Percentiles rank a stretch among this genome's conserved stretches.
Conservation (phyloP, 2,329 filamentous ascomycete species). For the Trichophyton verrucosum region DNA sequence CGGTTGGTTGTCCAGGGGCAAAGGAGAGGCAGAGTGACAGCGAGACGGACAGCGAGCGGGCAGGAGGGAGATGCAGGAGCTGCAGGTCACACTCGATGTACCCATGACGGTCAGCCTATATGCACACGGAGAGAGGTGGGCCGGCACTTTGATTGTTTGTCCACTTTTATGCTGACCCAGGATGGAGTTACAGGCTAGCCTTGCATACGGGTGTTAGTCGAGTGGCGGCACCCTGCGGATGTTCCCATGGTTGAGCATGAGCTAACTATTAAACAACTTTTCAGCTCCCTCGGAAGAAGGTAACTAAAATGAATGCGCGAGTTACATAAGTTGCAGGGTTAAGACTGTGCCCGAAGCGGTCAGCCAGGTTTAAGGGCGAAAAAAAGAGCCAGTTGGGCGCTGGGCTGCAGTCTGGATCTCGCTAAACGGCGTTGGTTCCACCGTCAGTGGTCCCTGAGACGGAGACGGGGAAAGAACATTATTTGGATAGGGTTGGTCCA, state of each 20-base stretch:
- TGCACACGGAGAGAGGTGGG: neutral
- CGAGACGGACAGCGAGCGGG: neutral
- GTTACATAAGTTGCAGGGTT: neutral
- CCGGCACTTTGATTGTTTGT: neutral
- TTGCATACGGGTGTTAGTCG: neutral
- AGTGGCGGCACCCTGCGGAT: slow-evolving; percentile 2
- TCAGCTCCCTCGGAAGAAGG: neutral
- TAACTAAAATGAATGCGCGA: no score
- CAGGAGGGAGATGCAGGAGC: neutral
- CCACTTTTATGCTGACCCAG: neutral
- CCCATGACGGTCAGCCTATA: neutral
- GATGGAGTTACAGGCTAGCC: neutral
- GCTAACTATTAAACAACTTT: neutral
- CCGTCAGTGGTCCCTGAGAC: neutral
- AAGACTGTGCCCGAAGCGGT: neutral
- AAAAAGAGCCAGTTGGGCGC: neutral
- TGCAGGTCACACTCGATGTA: neutral
- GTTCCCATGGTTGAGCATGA: neutral
- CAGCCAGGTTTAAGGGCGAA: neutral
- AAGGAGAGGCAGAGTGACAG: neutral
- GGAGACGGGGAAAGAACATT: neutral
- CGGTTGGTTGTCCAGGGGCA: neutral
- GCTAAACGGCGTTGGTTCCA: neutral
- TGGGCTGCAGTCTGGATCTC: neutral
- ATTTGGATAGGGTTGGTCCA: neutral